Base-by-base conservation (phyloP, 257 asterid genomes). In the Scutellaria barbata region DNA sequence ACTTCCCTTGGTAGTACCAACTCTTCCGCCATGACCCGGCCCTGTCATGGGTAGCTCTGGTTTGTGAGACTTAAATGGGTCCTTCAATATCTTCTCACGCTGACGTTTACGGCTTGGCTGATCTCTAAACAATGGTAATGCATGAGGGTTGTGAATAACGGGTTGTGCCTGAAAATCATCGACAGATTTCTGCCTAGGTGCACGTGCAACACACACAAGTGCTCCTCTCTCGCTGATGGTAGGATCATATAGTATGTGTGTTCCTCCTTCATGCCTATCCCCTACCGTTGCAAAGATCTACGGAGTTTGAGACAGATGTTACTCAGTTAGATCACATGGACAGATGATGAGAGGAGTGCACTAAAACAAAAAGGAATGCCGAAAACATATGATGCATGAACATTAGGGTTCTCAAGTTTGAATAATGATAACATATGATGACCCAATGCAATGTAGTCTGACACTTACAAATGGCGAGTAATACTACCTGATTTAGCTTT, bases 71-170 rank as follows among this genome's bases (percentile, higher is more conserved):
- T 91, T 89, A 11, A 89, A 78, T 0, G 99, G 99, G 76, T 91
- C 99, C 86, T 91, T 94, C 82, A 94, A 56, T 52, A 83, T 82
- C 82, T 89, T 94, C 74, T 94, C 97, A 2, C 97, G 91, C 81
- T 89, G 99, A 45, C 97, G 97, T 77, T 91, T 91, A 72, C 96
- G 96, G 86, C 92, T 91, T 3, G 99, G 99, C 79, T 89, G 89
- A 73, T 94, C 99, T 81, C 99, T 91, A 73, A 94, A 89, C 56
- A 91, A 56, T 18, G 99, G 99, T n/a, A 94, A 82, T 0, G 99
- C 96, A 41, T 94, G 99, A 50, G 99, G 99, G 77, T 94, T 94
- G 85, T 94, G 99, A 78, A 94, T 94, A 63, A 91, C 93, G n/a
- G 96, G 96, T 53, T 86, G 81, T 73, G 93, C 84, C 82, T 76